Base-by-base conservation (phyloP, 805 yeast species). In the Saturnispora zaruensis region DNA sequence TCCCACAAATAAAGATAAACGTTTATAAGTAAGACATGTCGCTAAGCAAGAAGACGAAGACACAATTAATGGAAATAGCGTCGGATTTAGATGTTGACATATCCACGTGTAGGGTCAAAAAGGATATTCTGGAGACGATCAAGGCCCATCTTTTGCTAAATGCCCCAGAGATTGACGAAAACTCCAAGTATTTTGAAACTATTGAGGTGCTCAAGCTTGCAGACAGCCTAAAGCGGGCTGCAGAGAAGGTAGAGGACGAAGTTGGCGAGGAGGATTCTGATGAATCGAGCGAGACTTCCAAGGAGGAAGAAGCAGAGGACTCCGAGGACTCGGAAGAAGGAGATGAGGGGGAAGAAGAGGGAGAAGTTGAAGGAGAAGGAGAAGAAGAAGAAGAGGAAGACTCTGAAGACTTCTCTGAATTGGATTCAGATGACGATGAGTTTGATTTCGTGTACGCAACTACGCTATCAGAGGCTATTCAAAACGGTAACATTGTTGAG, bases 321-420 rank as follows among this genome's bases (percentile, higher is more conserved):
- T 38, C 93, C 16, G 87, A 87, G 48, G 73, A 77, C 48, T 86
- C 82, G 60, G 87, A 83, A 62, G 79, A 93, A 66, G 95, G 45
- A n/a, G 51, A 38, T 6, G 54, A 43, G 8, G 56, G 50, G 18
- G 52, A 52, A 13, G 52, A 23, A 2, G 53, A 50, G 13, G 58
- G 50, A 8, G 55, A 48, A 8, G 55, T 47, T 11, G 59, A 13
- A 3, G 45, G 9, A 11, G 45, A 28, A 16, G 45, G 9, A 49
- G 89, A 79, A 44, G 96, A 87, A 66, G 77, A 87, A 41, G 93
- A 16, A 7, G 50, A 49, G 4, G 41, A 32, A 4, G 44, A 49
- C 9, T 48, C 42, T 8, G 49, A 41, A n/a, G 53, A 87, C 61
- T 86, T 84, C 54, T 74, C 81, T 50, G 93, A 93, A 32, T 45